Evolutionary conservation across 768 basidiomycete species (phyloP), one percentile per base, ranked within the genome.

Genomic region (Rhizopogon vesiculosus): DNA sequence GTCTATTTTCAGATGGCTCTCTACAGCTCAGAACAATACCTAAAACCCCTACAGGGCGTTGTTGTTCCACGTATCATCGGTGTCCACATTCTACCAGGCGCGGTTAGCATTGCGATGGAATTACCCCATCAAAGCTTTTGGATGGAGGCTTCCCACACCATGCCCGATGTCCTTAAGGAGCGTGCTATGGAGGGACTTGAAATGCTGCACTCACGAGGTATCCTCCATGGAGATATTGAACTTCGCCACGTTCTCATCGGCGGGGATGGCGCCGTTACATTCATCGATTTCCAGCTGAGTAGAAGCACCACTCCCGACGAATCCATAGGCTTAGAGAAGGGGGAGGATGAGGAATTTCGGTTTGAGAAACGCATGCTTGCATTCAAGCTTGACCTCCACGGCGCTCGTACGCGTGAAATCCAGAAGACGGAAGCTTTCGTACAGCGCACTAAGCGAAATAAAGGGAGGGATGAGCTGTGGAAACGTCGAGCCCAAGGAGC

Each of bases 91-190:
- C 65, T 69, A 57, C 62, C 73, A 28, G 70, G 69, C 49, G 62
- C 68, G 9, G 68, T 80, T 45, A 74, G 74, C 60, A 45, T 73
- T 29, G 72, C 77, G 12, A 79, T 83, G 74, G 81, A 80, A 59
- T 69, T 78, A 15, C 85, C 85, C 1, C 82, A 86, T 59, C 70
- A 68, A 15, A 73, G 75, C 7, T 82, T 85, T 65, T 86, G 85
- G 84, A 76, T 83, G 57, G 78, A 85, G 59, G 81, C 86, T 13
- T 80, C 77, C 5, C 65, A 77, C 3, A 75, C 72, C 42, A 86
- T 87, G 83, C 82, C 84, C 3, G 60, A 66, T 7, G 65, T 74
- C 10, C 66, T 85, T 52, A 86, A 86, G 66, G 72, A 78, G 54
- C 72, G 71, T 33, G 78, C 80, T 55, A 65, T 87, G 9, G 72